These are phyloP conservation scores for Malassezia sympodialis DNA, from an alignment of 1,284 basidiomycete genomes.

Conservation along the genomic window DNA sequence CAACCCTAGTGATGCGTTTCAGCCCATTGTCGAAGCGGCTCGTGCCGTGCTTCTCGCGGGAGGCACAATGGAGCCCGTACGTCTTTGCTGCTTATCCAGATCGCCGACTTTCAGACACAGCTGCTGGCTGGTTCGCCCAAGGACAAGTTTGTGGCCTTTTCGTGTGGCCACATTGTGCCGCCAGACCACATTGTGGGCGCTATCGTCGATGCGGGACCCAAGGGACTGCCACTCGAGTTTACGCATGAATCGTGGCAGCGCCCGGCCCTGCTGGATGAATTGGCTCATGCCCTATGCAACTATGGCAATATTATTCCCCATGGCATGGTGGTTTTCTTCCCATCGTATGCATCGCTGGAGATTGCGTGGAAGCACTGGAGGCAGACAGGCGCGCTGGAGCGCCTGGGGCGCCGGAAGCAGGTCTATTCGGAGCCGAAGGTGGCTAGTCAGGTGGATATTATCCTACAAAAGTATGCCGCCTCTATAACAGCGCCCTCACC, in stretches of 20 bases:
- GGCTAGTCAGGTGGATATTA: constrained; percentile 63
- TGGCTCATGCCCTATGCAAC: constrained; percentile 73
- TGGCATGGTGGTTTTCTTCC: constrained; percentile 86
- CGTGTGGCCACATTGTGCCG: constrained; percentile 88
- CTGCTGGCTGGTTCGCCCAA: constrained; percentile 63
- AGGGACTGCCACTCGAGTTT: constrained; percentile 67
- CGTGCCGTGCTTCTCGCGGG: constrained; percentile 78
- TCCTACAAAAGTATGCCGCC: constrained; percentile 65
- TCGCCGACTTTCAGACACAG: constrained; percentile 76
- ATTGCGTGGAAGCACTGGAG: constrained; percentile 62
- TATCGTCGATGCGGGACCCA: constrained; percentile 67
- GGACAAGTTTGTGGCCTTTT: constrained; percentile 65
- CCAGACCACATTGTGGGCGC: constrained; percentile 66
- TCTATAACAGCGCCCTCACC: constrained; percentile 51
- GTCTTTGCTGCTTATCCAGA: constrained; percentile 52
- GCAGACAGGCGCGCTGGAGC: constrained; percentile 47
- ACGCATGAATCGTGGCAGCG: constrained; percentile 69
- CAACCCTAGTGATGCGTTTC: constrained; percentile 82
- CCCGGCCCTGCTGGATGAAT: constrained; percentile 62
- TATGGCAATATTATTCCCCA: constrained; percentile 67
- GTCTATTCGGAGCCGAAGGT: constrained; percentile 81
- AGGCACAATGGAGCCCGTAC: constrained; percentile 82
- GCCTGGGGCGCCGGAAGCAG: constrained; percentile 50
- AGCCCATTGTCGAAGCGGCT: constrained; percentile 67
- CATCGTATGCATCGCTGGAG: constrained; percentile 77